Evolutionary conservation across 164 flowering plant genomes (phyloP).

Genomic region (Berberis thunbergii): DNA sequence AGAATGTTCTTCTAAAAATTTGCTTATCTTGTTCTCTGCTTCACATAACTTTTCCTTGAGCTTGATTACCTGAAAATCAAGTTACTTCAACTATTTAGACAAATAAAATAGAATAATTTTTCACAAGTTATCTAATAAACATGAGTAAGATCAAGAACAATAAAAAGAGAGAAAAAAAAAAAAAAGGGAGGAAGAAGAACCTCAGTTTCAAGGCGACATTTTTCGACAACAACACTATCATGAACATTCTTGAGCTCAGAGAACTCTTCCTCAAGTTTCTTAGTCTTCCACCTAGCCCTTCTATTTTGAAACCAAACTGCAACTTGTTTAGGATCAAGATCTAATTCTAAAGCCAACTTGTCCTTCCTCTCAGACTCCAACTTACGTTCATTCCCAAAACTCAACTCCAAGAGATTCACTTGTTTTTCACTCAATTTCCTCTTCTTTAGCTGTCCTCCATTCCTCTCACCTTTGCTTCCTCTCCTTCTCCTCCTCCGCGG

Average conservation of each 20-base stretch:
- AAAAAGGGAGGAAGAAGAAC: constrained; percentile 13
- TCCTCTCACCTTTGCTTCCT: constrained; percentile 18
- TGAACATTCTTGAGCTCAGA: constrained; percentile 31
- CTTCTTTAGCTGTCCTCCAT: constrained; percentile 24
- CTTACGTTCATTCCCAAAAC: constrained; percentile 54
- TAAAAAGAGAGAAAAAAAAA: background rate
- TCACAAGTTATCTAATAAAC: background rate
- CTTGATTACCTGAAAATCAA: constrained; percentile 35
- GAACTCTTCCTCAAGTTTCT: constrained; percentile 65
- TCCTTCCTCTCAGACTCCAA: constrained; percentile 64
- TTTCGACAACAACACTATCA: constrained; percentile 37
- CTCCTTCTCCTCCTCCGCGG: constrained; percentile 22
- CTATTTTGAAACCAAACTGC: constrained; percentile 84
- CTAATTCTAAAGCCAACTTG: constrained; percentile 52
- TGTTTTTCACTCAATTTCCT: constrained; percentile 58
- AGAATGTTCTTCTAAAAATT: constrained; percentile 20
- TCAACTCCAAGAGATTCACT: constrained; percentile 35
- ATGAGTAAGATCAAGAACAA: background rate
- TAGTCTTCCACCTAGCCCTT: constrained; percentile 69
- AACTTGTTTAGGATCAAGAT: constrained; percentile 66
- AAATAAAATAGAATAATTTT: background rate
- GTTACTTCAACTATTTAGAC: background rate
- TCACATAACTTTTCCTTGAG: constrained; percentile 42
- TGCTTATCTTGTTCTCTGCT: constrained; percentile 43
- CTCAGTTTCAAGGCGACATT: constrained; percentile 61